Evolutionary conservation across 495 filamentous ascomycete genomes (phyloP).

Genomic region (Hypomontagnella submonticulosa): DNA sequence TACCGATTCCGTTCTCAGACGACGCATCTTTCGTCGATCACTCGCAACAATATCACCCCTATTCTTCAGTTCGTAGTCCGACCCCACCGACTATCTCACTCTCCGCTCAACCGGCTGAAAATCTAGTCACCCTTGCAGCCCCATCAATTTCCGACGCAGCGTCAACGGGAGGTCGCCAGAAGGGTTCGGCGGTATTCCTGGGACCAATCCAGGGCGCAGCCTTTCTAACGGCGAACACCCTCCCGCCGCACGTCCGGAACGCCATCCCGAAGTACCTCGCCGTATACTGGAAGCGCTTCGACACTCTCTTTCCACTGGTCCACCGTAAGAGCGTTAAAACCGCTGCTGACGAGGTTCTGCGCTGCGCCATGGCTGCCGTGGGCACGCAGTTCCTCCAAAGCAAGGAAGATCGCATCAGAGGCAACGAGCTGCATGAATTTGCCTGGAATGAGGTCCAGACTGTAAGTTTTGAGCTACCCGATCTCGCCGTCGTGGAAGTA

Average conservation of each 20-base stretch:
- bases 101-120: constrained; percentile 54
- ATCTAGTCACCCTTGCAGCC: constrained; percentile 51
- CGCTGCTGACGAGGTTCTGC: constrained; percentile 53
- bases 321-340: constrained; percentile 55
- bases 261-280: constrained; percentile 55
- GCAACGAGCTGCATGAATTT: constrained; percentile 57
- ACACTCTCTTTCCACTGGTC: constrained; percentile 56
- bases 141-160: constrained; percentile 42
- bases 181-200: constrained; percentile 47
- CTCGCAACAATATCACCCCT: constrained; percentile 34
- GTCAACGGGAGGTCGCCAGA: constrained; percentile 49
- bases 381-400: constrained; percentile 57
- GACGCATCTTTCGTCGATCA: constrained; percentile 42
- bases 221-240: constrained; percentile 47
- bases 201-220: constrained; percentile 46
- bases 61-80: constrained; percentile 56
- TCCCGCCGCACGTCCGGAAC: constrained; percentile 49
- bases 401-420: constrained; percentile 58
- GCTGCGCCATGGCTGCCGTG: constrained; percentile 61
- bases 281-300: constrained; percentile 58
- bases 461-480: constrained; percentile 34
- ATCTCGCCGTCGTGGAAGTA: background rate
- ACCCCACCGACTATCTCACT: constrained; percentile 54
- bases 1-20: constrained; percentile 41
- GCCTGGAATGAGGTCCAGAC: constrained; percentile 56